phyloP scores from a whole-genome alignment of 1,284 basidiomycete species.

The Tilletia walkeri region DNA sequence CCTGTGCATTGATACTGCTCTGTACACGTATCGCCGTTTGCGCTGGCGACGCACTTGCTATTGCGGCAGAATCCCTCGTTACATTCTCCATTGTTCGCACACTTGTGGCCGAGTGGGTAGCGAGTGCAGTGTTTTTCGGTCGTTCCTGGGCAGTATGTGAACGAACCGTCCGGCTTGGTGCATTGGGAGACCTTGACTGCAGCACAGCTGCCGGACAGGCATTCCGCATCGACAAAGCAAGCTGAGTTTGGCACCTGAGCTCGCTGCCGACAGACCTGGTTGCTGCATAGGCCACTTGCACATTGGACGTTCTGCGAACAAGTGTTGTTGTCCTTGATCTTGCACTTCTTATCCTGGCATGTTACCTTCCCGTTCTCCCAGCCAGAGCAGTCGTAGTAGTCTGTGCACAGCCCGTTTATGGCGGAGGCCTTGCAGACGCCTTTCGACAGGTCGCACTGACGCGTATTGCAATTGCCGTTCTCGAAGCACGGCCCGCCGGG shows the following conservation, averaged over 20 bases:
- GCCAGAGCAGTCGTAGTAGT: too few relatives aligned
- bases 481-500: slow-evolving; percentile 6
- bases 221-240: too few relatives aligned
- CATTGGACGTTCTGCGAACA: too few relatives aligned
- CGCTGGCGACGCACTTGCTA: neutral
- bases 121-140: neutral
- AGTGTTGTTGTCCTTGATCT: neutral
- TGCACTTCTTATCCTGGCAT: neutral
- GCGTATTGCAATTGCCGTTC: neutral
- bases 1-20: neutral
- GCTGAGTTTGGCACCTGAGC: too few relatives aligned
- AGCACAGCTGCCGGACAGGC: too few relatives aligned
- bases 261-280: too few relatives aligned
- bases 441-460: neutral
- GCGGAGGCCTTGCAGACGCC: neutral
- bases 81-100: neutral
- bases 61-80: neutral
- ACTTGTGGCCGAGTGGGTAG: neutral
- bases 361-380: too few relatives aligned
- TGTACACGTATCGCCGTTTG: neutral
- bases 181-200: too few relatives aligned
- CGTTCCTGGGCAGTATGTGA: neutral
- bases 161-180: too few relatives aligned
- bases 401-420: too few relatives aligned
- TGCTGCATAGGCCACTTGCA: too few relatives aligned